These are phyloP conservation scores for Wickerhamomyces chaumierensis DNA, from an alignment of 805 yeast species.

Conservation along the genomic window DNA sequence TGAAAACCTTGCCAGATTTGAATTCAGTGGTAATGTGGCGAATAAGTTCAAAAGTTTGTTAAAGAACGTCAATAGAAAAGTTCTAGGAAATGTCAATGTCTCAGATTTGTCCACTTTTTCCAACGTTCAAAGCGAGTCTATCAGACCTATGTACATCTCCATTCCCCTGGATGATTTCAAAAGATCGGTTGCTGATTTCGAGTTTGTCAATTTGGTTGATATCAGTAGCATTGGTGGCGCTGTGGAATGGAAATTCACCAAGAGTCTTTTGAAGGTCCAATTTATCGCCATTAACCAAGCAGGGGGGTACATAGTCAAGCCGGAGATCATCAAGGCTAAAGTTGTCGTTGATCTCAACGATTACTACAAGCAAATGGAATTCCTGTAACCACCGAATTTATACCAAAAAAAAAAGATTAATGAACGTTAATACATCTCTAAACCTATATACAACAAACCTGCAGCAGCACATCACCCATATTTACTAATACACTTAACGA, in stretches of 20 bases:
- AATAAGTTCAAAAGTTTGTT: not conserved
- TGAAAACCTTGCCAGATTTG: not conserved
- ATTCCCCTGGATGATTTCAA: not conserved
- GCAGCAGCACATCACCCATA: not conserved
- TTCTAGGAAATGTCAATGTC: not conserved
- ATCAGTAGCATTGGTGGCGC: too few relatives aligned
- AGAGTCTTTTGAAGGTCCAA: not conserved
- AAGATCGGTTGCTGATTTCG: not conserved
- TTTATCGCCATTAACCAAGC: not conserved
- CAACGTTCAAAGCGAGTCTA: not conserved
- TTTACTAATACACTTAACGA: not conserved
- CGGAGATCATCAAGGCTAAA: not conserved
- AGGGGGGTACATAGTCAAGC: not conserved
- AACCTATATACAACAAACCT: not conserved
- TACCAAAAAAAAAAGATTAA: too few relatives aligned
- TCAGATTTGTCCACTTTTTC: not conserved
- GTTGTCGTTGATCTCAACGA: not conserved
- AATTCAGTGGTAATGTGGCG: not conserved
- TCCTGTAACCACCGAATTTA: too few relatives aligned
- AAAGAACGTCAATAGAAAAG: not conserved
- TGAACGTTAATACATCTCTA: not conserved
- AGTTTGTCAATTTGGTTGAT: not conserved
- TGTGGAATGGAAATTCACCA: not conserved
- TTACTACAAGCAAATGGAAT: not conserved
- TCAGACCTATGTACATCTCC: not conserved